Base-by-base conservation (phyloP, 2,329 filamentous ascomycete genomes). In the Calonectria crousiana region DNA sequence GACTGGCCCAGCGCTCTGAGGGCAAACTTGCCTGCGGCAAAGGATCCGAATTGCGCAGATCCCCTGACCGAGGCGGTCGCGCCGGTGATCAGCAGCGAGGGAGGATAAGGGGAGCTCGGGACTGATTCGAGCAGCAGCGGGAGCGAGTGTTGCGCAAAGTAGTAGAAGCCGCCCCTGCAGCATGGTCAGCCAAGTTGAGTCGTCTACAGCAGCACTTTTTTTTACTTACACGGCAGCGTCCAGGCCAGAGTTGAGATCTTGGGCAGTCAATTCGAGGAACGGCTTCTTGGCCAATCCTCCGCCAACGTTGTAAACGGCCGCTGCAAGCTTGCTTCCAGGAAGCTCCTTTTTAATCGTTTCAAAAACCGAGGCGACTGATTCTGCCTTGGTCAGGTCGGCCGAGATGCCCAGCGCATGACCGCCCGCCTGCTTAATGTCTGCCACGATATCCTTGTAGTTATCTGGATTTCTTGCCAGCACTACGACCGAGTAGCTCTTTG, bases 81-180 rank as follows among this genome's bases (percentile, higher is more conserved):
- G 38, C 95, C 95, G 0, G 95, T 98, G 84, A 97, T 94, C 80
- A 98, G 93, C 26, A 98, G 87, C 0, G 93, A 93, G 0, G 95
- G 95, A 6, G 95, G 94, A 81, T 95, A 85, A 2, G 79, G 87
- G 0, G 90, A 84, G 53, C 86, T 85, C 0, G 84, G 83, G 0
- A 92, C 89, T 0, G 92, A 88, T 28, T 92, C 88, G 2, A 96
- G 88, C 1, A 98, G 90, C 1, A 93, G 87, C 0, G 95, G 95
- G 0, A 98, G 85, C 0, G 91, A 87, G 3, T 89, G 88, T 83
- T 96, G 92, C 0, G 94, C 92, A 83, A 98, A 98, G 79, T 93
- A 86, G 83, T 95, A 95, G 34, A 94, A 93, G 16, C 95, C 95
- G 44, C 89, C 88, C 9, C 91, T 92, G 71, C 58, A 14, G 3